phyloP scores from a whole-genome alignment of 2,329 filamentous ascomycete species.

The Trichophyton equinum region DNA sequence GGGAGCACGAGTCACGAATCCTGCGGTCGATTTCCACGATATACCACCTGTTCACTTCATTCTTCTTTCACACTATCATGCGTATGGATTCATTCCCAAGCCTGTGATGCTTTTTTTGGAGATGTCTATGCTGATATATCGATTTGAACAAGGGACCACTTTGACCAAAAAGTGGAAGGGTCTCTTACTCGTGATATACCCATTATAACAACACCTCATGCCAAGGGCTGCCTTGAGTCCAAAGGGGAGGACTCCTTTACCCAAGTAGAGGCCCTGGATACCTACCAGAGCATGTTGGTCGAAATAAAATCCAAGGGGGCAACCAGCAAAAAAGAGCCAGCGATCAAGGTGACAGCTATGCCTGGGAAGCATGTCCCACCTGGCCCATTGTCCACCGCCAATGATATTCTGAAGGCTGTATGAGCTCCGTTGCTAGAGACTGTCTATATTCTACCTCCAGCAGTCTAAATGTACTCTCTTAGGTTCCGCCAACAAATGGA shows the following conservation, averaged over 20 bases:
- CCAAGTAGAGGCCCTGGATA: conserved; percentile 43
- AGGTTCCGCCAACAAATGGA: conserved; percentile 52
- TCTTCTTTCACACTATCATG: conserved; percentile 54
- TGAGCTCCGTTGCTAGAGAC: conserved; percentile 12
- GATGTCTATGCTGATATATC: background rate
- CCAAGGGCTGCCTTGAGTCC: conserved; percentile 39
- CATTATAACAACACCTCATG: conserved; percentile 53
- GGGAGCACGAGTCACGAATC: conserved; percentile 43
- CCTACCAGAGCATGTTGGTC: conserved; percentile 42
- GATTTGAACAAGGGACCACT: conserved; percentile 35
- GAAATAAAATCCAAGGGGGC: conserved; percentile 22
- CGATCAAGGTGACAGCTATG: conserved; percentile 48
- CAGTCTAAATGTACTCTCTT: conserved; percentile 21
- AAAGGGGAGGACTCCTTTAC: conserved; percentile 38
- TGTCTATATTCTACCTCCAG: background rate
- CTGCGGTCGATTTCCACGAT: conserved; percentile 47
- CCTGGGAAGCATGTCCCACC: conserved; percentile 51
- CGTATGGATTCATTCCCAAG: conserved; percentile 16
- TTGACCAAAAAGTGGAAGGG: conserved; percentile 42
- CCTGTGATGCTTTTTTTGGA: background rate
- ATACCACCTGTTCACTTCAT: conserved; percentile 49
- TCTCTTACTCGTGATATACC: conserved; percentile 42
- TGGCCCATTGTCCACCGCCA: conserved; percentile 32
- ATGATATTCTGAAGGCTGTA: conserved; percentile 37
- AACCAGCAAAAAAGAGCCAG: conserved; percentile 22